phyloP scores from a whole-genome alignment of 805 yeast genomes.

The Lipomyces chichibuensis region DNA sequence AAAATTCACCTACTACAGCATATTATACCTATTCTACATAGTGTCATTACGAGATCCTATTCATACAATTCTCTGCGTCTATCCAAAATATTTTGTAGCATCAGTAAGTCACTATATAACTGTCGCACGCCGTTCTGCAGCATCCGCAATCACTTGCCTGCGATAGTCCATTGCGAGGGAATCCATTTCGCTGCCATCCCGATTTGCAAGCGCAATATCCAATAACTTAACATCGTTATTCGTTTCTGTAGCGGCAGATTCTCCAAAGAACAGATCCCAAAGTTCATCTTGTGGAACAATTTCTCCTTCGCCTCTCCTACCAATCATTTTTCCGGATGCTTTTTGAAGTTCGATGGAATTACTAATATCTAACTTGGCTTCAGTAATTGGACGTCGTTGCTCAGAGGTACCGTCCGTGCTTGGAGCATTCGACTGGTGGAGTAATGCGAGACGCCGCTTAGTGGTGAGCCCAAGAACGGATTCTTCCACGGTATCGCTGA shows the following conservation, averaged over 20 bases:
- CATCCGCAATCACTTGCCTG: slow-evolving; percentile 18
- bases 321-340: slow-evolving; percentile 55
- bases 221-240: slow-evolving; percentile 11
- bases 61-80: not conserved
- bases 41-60: not conserved
- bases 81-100: not conserved
- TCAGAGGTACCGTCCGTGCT: slow-evolving; percentile 5
- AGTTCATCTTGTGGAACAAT: slow-evolving; percentile 60
- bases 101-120: not conserved
- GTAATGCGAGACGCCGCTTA: slow-evolving; percentile 54
- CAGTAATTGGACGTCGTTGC: slow-evolving; percentile 41
- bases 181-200: slow-evolving; percentile 5
- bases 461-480: slow-evolving; percentile 74
- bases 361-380: slow-evolving; percentile 45
- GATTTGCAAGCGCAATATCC: slow-evolving; percentile 19
- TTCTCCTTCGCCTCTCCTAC: slow-evolving; percentile 59
- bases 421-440: slow-evolving; percentile 29
- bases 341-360: slow-evolving; percentile 62
- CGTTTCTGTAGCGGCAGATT: slow-evolving; percentile 14
- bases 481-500: slow-evolving; percentile 85
- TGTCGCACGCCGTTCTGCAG: slow-evolving; percentile 29
- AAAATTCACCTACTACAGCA: not conserved
- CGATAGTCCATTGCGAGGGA: slow-evolving; percentile 16
- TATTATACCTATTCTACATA: not conserved
- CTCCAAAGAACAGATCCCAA: slow-evolving; percentile 62